Evolutionary conservation across 345 rosid genomes (phyloP).

Genomic region (Eucalyptus tenuipes): DNA sequence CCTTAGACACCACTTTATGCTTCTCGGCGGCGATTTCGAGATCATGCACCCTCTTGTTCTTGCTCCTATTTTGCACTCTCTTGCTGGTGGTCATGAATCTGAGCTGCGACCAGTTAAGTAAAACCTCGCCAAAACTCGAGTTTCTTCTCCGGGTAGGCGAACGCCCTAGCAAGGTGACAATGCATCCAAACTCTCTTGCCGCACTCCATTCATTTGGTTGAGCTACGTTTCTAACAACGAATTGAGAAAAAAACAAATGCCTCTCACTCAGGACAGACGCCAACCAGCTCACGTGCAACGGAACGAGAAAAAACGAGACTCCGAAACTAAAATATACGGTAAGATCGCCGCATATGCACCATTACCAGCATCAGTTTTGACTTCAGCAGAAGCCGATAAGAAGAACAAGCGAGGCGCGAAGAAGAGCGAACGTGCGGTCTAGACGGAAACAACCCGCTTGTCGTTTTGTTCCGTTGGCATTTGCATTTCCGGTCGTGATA

Average conservation of each 20-base stretch:
- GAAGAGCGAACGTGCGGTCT: too few species aligned
- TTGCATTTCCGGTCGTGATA: background rate
- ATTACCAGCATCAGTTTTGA: background rate
- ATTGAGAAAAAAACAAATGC: too few species aligned
- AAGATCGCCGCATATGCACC: background rate
- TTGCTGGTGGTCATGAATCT: constrained; percentile 74
- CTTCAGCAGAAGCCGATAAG: background rate
- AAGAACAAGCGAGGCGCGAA: background rate
- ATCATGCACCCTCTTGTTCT: constrained; percentile 42
- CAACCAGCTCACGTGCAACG: background rate
- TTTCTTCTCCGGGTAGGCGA: background rate
- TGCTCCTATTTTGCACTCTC: too few species aligned
- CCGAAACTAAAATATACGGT: background rate
- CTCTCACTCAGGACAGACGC: background rate
- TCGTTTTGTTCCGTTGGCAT: too few species aligned
- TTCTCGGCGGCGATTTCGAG: constrained; percentile 67
- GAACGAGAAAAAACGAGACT: background rate
- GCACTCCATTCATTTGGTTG: background rate
- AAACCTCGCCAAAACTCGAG: background rate
- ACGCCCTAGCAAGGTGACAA: background rate
- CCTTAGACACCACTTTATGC: constrained; percentile 53
- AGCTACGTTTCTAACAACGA: background rate
- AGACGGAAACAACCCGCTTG: too few species aligned
- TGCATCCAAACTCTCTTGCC: background rate
- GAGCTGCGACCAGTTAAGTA: background rate